These are phyloP conservation scores for Penicillium atrosanguineum DNA, from an alignment of 495 filamentous ascomycete genomes.

Conservation along the genomic window DNA sequence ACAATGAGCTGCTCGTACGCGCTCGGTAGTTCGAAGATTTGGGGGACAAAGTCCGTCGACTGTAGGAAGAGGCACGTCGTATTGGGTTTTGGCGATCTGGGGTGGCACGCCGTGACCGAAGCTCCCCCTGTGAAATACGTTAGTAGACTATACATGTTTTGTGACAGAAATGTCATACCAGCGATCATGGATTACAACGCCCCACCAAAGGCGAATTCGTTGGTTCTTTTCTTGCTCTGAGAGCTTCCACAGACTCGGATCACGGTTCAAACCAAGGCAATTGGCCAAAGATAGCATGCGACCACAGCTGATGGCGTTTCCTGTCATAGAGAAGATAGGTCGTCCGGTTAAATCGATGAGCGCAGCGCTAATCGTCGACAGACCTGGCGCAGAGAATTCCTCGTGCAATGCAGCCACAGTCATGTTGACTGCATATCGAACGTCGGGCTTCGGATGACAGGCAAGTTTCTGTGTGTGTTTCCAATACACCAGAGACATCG, in stretches of 20 bases:
- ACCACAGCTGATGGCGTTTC: slow-evolving; percentile 51
- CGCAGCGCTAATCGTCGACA: slow-evolving; percentile 49
- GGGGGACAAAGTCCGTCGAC: slow-evolving; percentile 38
- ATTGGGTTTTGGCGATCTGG: slow-evolving; percentile 48
- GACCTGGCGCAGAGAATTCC: slow-evolving; percentile 48
- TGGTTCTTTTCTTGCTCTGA: slow-evolving; percentile 46
- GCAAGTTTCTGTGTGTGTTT: slow-evolving; percentile 43
- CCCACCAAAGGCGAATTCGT: slow-evolving; percentile 52
- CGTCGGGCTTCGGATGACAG: slow-evolving; percentile 48
- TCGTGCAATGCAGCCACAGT: slow-evolving; percentile 51
- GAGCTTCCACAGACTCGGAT: slow-evolving; percentile 50
- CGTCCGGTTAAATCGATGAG: slow-evolving; percentile 50
- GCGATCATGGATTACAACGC: slow-evolving; percentile 52
- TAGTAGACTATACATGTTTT: background rate
- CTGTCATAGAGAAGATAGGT: slow-evolving; percentile 52
- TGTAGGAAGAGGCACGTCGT: slow-evolving; percentile 53
- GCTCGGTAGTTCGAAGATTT: slow-evolving; percentile 36
- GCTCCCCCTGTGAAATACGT: slow-evolving; percentile 40
- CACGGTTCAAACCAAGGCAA: slow-evolving; percentile 51
- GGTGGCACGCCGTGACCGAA: slow-evolving; percentile 52
- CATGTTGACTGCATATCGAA: slow-evolving; percentile 51
- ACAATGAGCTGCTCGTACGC: slow-evolving; percentile 45
- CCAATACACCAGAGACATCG: slow-evolving; percentile 53
- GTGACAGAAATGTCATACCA: slow-evolving; percentile 31
- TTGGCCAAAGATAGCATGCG: slow-evolving; percentile 50